phyloP scores from a whole-genome alignment of 495 filamentous ascomycete species.

The Hypoxylon lienhwacheense region DNA sequence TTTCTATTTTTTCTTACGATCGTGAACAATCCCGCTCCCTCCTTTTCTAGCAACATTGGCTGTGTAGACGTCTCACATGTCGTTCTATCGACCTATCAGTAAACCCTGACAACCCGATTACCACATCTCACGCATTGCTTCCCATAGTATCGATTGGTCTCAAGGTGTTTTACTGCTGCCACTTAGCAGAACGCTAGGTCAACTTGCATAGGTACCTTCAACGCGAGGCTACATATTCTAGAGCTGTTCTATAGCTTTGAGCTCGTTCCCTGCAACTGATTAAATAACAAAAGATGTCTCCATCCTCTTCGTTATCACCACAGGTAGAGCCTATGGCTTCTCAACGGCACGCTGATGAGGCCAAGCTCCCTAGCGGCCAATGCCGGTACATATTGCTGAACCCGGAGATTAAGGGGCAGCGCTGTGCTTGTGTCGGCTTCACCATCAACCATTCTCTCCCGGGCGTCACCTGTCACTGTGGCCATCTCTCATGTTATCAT shows the following conservation, averaged over 20 bases:
- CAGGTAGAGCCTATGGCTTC: conserved; percentile 22
- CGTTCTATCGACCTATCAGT: conserved; percentile 40
- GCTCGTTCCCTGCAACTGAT: conserved; percentile 35
- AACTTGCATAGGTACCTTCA: conserved; percentile 16
- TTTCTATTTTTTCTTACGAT: conserved; percentile 16
- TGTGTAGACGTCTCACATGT: conserved; percentile 26
- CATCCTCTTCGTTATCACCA: conserved; percentile 30
- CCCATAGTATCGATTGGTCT: conserved; percentile 35
- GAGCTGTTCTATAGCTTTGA: conserved; percentile 22
- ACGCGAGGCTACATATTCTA: conserved; percentile 13
- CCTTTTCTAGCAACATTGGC: not conserved
- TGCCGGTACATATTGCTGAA: conserved; percentile 59
- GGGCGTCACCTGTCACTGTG: conserved; percentile 56
- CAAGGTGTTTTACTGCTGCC: conserved; percentile 14
- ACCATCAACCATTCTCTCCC: conserved; percentile 54
- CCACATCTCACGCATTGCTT: conserved; percentile 31
- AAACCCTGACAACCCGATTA: conserved; percentile 25
- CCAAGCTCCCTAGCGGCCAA: conserved; percentile 53
- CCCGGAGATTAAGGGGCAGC: conserved; percentile 56
- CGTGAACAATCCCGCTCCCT: conserved; percentile 9
- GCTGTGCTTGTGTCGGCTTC: conserved; percentile 59
- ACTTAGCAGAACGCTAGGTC: conserved; percentile 12
- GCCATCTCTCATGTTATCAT: conserved; percentile 59
- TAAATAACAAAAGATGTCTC: conserved; percentile 27
- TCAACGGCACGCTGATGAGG: conserved; percentile 39